Base-by-base conservation (phyloP, 192 early-diverging fungal species). In the Coemansia sp. region DNA sequence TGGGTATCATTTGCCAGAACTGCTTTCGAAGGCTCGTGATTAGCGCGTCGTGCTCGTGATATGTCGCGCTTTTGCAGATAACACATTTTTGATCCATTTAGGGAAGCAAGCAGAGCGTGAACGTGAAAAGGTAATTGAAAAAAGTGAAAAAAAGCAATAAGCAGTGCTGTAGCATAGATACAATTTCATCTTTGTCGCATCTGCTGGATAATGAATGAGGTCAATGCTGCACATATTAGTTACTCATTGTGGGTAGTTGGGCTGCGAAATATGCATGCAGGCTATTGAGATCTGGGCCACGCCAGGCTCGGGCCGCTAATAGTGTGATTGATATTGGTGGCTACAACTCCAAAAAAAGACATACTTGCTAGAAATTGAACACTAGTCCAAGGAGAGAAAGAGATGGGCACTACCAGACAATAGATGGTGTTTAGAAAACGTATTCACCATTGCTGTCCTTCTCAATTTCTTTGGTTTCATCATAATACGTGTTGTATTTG, bases 401-500 rank as follows among this genome's bases (percentile, higher is more conserved):
- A 43, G n/a, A 18, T 43, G 42, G 42, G 42, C 42, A 43, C n/a
- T 18, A 43, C 6, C n/a, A 18, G 9, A 51, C 24, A 28, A 23
- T 5, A 34, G 33, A 34, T 56, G 14, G 18, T 2, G 7, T 33
- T 56, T 56, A 56, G 53, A 56, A 56, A 60, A 67, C 60, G 58
- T 51, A 51, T 21, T 67, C n/a, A n/a, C n/a, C n/a, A n/a, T n/a
- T n/a, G n/a, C n/a, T 46, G 6, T 67, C 66, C 6, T 67, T 45
- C 35, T 67, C 57, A 6, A 66, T 64, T 8, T 60, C 69, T 13
- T 45, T 31, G n/a, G 38, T 35, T 14, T 56, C 53, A 5, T 69
- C 67, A 63, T 71, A 77, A 64, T 83, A 91, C 76, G 90, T 86
- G 63, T 88, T 87, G 42, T 87, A 84, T 13, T 87, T 84, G 21